Evolutionary conservation across 176 grass and related monocot genomes (phyloP).

Genomic region (Hordeum vulgare): MorexV3_pseudomolecules_assembly NC_058521.1:560063780-560064279

Average conservation of each 20-base stretch:
- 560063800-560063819: background rate
- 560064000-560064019: background rate
- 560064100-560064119: too few relatives aligned
- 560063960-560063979: background rate
- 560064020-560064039: background rate
- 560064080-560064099: too few relatives aligned
- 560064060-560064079: too few relatives aligned
- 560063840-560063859: background rate
- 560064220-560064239: background rate
- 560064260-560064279: background rate
- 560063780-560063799: background rate
- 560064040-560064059: rapidly evolving
- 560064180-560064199: background rate
- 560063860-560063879: background rate
- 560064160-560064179: background rate
- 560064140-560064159: background rate
- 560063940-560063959: background rate
- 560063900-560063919: background rate
- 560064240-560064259: background rate
- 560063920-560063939: background rate
- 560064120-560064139: too few relatives aligned
- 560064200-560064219: background rate
- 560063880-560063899: background rate
- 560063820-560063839: background rate
- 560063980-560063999: background rate